Evolutionary conservation across 768 basidiomycete species (phyloP), one percentile per base, ranked within the genome.

Genomic region (Leucocoprinus leucothites): DNA sequence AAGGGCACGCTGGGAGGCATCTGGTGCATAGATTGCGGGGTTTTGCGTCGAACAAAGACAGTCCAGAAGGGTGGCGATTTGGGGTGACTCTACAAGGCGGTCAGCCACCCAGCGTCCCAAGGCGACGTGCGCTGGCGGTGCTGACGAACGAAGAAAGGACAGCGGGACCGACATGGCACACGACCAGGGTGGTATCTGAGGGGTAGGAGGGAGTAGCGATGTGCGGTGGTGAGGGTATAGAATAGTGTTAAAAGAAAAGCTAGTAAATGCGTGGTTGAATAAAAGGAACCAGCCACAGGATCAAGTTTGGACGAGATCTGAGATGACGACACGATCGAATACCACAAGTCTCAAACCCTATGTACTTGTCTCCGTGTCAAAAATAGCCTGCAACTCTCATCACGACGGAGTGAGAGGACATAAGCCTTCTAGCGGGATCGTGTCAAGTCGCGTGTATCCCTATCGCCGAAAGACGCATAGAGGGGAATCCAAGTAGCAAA

Each of bases 11-110:
- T 72, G 69, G 9, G 65, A 64, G 36, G 65, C 51, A 53, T 76
- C 69, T 18, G 73, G 65, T n/a, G 76, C 72, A 56, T 69, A 69
- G 45, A 79, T 66, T 11, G 72, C 76, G 21, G 75, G 73, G 9
- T 58, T 56, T 36, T 63, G 51, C 21, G 69, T 69, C 9, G 65
- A 64, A 41, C 63, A 66, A 3, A 79, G 62, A 56, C 75, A 78
- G 63, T 78, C 74, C 24, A 77, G 59, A 31, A 79, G 68, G 24
- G 75, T 65, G 19, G 60, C 36, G 24, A 75, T 61, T 16, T 56
- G 54, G 13, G 64, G 52, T 3, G 72, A 70, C 46, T 63, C 58
- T 14, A 65, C 63, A 54, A 79, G 61, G 21, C 55, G 48, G 21
- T 69, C 44, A 38, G 69, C 72, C 56, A 77, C 63, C 24, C 61